A percentile compares a stretch with the other conserved stretches of the same genome.
Evolutionary conservation across 2,329 filamentous ascomycete genomes (phyloP).

Genomic region (Cladosporium cucumerinum): DNA sequence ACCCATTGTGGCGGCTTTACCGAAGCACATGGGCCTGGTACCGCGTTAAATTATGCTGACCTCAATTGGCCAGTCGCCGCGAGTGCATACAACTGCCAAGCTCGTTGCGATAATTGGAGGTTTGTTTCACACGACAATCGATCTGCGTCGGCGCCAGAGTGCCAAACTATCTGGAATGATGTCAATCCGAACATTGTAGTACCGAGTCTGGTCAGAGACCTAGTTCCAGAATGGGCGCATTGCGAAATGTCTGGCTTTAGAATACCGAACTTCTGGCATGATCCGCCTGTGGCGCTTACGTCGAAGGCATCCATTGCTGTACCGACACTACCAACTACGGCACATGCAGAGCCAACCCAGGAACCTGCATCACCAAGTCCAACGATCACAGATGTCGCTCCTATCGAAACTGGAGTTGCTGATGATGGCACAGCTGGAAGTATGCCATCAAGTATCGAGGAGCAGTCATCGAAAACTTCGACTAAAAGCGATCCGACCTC

Average conservation of each 20-base stretch:
- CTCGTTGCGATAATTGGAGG: background rate
- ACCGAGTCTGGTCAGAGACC: slow-evolving; percentile 1
- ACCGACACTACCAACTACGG: background rate
- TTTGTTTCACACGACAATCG: background rate
- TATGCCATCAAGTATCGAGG: background rate
- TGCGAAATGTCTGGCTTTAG: background rate
- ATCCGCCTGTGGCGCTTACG: background rate
- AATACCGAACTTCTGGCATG: slow-evolving; percentile 1
- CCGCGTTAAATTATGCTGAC: slow-evolving; percentile 24
- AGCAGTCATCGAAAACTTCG: background rate
- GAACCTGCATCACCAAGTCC: background rate
- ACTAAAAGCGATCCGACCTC: background rate
- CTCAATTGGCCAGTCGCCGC: slow-evolving; percentile 28
- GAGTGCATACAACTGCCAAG: slow-evolving; percentile 26
- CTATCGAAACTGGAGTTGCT: background rate
- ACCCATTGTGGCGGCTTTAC: slow-evolving; percentile 23
- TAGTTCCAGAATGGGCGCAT: slow-evolving; percentile 7
- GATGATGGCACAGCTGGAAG: background rate
- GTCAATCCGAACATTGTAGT: slow-evolving; percentile 4
- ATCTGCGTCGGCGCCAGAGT: background rate
- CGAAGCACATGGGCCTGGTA: slow-evolving; percentile 14
- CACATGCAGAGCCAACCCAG: background rate
- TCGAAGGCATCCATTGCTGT: background rate
- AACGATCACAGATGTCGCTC: background rate
- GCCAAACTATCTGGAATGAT: slow-evolving; percentile 9